Base-by-base conservation (phyloP, 257 asterid species). In the Ehretia macrophylla region DNA sequence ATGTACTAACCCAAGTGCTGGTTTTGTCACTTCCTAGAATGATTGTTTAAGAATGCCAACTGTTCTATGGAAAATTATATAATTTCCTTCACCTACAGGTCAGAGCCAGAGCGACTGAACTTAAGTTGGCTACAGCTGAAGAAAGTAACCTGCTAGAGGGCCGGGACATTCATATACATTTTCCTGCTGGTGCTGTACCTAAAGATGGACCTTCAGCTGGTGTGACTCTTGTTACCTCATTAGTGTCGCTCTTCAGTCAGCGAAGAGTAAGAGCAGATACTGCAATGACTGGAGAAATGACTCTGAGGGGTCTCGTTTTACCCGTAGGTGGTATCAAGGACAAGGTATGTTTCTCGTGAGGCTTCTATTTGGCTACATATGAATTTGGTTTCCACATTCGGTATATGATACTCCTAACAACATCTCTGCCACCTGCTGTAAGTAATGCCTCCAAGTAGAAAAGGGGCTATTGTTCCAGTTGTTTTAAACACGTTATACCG, bases 171-270 rank as follows among this genome's bases (percentile, higher is more conserved):
- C 99, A 93, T 70, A 87, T 93, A 67, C 99, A 93, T 80, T 89
- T 89, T 69, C 99, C 99, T 35, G 99, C 97, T 46, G 97, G 99
- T 44, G 99, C 97, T 49, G 95, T 93, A 57, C 99, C 99, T 5
- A 93, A 93, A 70, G 97, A 93, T 69, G 99, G 97, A 46, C 99
- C 99, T 9, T 93, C 97, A 65, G 99, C 99, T 69, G 99, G 99
- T 65, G 89, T 93, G 71, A 87, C 97, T 66, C 97, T 93, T 72
- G 99, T 93, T 57, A 93, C 99, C 56, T 78, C 97, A 17, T 81
- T 93, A 68, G 99, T 93, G 77, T 93, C 99, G 63, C 94, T 93
- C 60, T 87, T 93, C 83, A 89, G 95, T 76, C 83, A 82, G 66
- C 87, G 70, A 79, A 85, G 81, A 75, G 99, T 89, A 68, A 78